phyloP scores from a whole-genome alignment of 2,329 filamentous ascomycete genomes.

The Chrysoporthe puriensis region DNA sequence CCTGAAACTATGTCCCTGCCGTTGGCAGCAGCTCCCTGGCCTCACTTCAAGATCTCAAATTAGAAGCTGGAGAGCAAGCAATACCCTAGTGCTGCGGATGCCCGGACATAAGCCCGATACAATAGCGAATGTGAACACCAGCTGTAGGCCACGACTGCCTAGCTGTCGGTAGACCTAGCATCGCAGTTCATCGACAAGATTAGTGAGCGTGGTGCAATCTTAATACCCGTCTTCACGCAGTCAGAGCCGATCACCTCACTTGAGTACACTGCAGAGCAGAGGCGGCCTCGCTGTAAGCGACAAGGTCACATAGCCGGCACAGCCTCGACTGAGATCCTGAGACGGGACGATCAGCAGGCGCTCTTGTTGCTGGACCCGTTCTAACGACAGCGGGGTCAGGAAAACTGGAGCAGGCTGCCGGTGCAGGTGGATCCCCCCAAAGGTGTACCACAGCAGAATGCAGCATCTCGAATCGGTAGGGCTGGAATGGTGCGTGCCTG shows the following conservation, averaged over 20 bases:
- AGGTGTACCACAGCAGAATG: slow-evolving; percentile 8
- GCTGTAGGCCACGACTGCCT: neutral
- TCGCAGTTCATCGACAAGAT: neutral
- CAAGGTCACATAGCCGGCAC: neutral
- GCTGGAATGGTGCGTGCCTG: slow-evolving; percentile 9
- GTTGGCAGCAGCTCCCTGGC: neutral
- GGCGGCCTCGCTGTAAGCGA: neutral
- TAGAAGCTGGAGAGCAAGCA: neutral
- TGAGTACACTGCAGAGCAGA: too few species aligned
- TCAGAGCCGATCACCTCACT: too few species aligned
- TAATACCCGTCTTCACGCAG: neutral
- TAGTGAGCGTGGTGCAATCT: neutral
- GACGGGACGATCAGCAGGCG: slow-evolving; percentile 8
- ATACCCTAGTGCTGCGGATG: neutral
- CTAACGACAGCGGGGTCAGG: slow-evolving; percentile 26
- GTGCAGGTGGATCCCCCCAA: slow-evolving; percentile 14
- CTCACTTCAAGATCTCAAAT: neutral
- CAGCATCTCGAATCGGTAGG: slow-evolving; percentile 10
- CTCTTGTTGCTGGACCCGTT: slow-evolving; percentile 14
- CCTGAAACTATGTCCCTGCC: neutral
- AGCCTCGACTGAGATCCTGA: slow-evolving; percentile 16
- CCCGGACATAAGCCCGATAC: neutral
- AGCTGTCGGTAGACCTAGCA: neutral
- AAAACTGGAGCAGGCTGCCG: slow-evolving; percentile 15
- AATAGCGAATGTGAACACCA: neutral